Conservation (phyloP, 352 stramenopile species). For the Phytopythium montanum region DNA sequence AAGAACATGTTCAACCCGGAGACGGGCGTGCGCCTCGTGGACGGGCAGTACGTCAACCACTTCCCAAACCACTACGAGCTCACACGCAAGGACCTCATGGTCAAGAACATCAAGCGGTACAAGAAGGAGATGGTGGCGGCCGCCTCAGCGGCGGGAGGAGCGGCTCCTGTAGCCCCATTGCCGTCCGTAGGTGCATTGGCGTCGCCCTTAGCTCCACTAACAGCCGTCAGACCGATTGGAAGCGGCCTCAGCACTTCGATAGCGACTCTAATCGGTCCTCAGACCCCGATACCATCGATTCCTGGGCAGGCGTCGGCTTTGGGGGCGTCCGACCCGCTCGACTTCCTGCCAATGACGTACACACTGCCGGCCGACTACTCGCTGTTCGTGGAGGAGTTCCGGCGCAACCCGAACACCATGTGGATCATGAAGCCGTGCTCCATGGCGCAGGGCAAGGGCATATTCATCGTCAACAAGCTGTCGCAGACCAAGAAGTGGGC, state of each 20-base stretch:
- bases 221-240: not conserved
- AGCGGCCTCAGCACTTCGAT: not conserved
- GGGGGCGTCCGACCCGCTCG: slow-evolving; percentile 24
- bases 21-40: slow-evolving; percentile 51
- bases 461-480: slow-evolving; percentile 94
- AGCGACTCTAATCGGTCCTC: not conserved
- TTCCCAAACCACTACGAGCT: slow-evolving; percentile 93
- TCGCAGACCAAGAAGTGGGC: slow-evolving; percentile 91
- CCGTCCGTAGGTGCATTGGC: not conserved
- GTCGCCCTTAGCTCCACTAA: not conserved
- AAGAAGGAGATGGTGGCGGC: slow-evolving; percentile 50
- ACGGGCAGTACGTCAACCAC: slow-evolving; percentile 79
- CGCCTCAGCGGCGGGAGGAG: slow-evolving; percentile 7
- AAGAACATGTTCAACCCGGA: slow-evolving; percentile 90
- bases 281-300: not conserved
- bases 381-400: slow-evolving; percentile 91
- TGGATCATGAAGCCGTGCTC: slow-evolving; percentile 96
- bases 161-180: slow-evolving; percentile 3
- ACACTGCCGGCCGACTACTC: slow-evolving; percentile 92
- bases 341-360: slow-evolving; percentile 91
- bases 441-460: slow-evolving; percentile 88
- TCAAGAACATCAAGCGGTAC: slow-evolving; percentile 94
- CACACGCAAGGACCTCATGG: slow-evolving; percentile 92
- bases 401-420: slow-evolving; percentile 80
- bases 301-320: not conserved